A percentile compares a stretch with the other conserved stretches of the same genome.
These are phyloP conservation scores for Nitzschia putrida DNA, from an alignment of 108 stramenopile species.

Conservation along the genomic window DNA sequence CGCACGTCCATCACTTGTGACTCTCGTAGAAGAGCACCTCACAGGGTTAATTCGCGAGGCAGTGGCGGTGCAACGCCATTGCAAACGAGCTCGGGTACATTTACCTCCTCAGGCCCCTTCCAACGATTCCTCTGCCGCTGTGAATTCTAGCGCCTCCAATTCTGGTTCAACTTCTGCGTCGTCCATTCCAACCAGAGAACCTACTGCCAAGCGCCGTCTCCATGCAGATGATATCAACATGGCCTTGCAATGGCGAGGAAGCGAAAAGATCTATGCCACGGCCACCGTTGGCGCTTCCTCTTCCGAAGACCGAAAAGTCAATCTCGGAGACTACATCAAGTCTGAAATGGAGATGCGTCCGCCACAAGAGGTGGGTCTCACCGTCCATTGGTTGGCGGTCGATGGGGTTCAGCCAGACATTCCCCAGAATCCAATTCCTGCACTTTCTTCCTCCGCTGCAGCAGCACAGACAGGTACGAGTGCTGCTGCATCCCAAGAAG, in stretches of 20 bases:
- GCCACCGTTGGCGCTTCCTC: slow-evolving; percentile 33
- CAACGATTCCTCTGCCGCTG: slow-evolving; percentile 12
- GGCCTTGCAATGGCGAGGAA: slow-evolving; percentile 73
- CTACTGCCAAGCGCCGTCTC: slow-evolving; percentile 47
- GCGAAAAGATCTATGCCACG: slow-evolving; percentile 76
- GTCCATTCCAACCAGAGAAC: slow-evolving; percentile 13
- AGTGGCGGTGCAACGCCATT: slow-evolving; percentile 71
- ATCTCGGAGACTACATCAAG: slow-evolving; percentile 69
- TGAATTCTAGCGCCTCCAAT: background rate
- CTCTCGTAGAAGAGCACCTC: slow-evolving; percentile 73
- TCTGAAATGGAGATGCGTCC: slow-evolving; percentile 54
- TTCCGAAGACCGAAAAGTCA: slow-evolving; percentile 42
- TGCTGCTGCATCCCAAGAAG: slow-evolving; percentile 5
- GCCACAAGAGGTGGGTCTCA: slow-evolving; percentile 76
- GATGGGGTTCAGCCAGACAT: slow-evolving; percentile 70
- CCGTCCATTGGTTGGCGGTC: slow-evolving; percentile 83
- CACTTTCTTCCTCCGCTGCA: slow-evolving; percentile 2
- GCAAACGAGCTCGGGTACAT: slow-evolving; percentile 64
- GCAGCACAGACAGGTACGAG: slow-evolving; percentile 29
- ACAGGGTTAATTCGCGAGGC: slow-evolving; percentile 73
- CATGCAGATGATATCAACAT: slow-evolving; percentile 88
- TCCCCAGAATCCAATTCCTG: slow-evolving; percentile 60
- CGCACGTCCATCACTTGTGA: slow-evolving; percentile 39
- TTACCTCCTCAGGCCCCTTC: slow-evolving; percentile 8
- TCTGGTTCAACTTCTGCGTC: background rate